Conservation (phyloP, 139 green algal genomes). For the Chlamydomonas sp. region DNA sequence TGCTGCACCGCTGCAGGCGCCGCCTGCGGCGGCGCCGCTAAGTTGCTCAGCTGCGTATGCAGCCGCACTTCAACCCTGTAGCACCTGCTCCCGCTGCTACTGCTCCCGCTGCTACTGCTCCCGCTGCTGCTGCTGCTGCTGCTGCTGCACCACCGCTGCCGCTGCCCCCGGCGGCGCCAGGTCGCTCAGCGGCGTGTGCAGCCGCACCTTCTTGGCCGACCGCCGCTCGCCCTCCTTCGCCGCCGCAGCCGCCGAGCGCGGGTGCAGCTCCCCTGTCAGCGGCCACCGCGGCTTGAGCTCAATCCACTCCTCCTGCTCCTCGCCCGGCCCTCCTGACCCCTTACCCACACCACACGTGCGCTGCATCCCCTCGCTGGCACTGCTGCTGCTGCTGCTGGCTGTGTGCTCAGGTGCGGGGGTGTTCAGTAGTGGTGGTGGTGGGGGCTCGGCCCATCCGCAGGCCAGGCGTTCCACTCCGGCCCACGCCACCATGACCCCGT, state of each 20-base stretch:
- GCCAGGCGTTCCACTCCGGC: constrained; percentile 85
- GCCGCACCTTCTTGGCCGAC: neutral
- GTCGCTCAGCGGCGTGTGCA: constrained; percentile 22
- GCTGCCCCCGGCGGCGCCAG: neutral
- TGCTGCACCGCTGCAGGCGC: too few species aligned
- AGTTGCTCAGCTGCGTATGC: too few species aligned
- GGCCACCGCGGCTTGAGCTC: constrained; percentile 91
- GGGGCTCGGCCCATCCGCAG: neutral
- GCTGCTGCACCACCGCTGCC: neutral
- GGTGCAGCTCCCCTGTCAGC: constrained; percentile 70
- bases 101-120: neutral
- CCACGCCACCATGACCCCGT: constrained; percentile 99
- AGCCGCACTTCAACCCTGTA: too few species aligned
- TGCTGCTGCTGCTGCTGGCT: neutral
- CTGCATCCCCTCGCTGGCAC: neutral
- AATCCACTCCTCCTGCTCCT: constrained; percentile 69
- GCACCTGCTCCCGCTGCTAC: too few species aligned
- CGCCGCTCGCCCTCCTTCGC: neutral
- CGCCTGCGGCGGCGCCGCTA: too few species aligned
- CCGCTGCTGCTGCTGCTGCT: neutral
- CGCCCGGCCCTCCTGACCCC: neutral
- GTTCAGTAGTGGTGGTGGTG: constrained; percentile 12
- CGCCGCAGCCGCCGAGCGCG: neutral
- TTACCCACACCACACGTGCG: neutral
- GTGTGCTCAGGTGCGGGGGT: neutral